Evolutionary conservation across 108 stramenopile species (phyloP).

Genomic region (Skeletonema menzelii): DNA sequence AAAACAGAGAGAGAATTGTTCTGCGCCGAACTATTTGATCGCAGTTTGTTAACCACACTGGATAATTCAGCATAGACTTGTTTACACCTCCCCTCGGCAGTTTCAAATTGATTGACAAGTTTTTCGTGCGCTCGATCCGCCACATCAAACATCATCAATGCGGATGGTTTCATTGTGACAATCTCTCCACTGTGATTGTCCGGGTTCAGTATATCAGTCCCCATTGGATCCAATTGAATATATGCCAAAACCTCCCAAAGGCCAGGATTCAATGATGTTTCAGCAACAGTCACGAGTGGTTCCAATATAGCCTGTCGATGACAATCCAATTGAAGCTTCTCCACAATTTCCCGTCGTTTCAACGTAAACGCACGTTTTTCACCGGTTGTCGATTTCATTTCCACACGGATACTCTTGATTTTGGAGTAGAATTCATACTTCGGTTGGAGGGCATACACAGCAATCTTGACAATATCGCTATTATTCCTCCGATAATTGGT

Average conservation of each 20-base stretch:
- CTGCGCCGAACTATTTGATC: background rate
- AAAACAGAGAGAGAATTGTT: background rate
- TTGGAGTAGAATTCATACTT: constrained; percentile 36
- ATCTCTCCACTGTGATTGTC: constrained; percentile 16
- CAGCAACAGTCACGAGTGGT: constrained; percentile 4
- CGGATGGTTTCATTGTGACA: constrained; percentile 11
- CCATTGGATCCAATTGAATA: constrained; percentile 14
- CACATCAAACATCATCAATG: constrained; percentile 3
- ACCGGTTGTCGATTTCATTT: constrained; percentile 4
- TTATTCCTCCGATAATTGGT: background rate
- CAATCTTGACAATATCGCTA: constrained; percentile 1
- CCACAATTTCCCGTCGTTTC: constrained; percentile 19
- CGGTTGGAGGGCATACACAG: constrained; percentile 18
- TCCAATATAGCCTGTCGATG: constrained; percentile 3
- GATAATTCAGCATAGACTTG: constrained; percentile 22
- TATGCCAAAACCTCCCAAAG: constrained; percentile 26
- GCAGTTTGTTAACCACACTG: constrained; percentile 25
- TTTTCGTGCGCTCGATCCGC: background rate
- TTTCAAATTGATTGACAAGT: constrained; percentile 14
- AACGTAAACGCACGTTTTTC: constrained; percentile 7
- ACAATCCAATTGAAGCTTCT: constrained; percentile 3
- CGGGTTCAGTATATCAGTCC: constrained; percentile 13
- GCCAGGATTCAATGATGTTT: constrained; percentile 19
- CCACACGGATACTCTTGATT: constrained; percentile 18
- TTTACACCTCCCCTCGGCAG: constrained; percentile 26